Conservation (phyloP, 306 rosid species). For the Cucurbita pepo region DNA sequence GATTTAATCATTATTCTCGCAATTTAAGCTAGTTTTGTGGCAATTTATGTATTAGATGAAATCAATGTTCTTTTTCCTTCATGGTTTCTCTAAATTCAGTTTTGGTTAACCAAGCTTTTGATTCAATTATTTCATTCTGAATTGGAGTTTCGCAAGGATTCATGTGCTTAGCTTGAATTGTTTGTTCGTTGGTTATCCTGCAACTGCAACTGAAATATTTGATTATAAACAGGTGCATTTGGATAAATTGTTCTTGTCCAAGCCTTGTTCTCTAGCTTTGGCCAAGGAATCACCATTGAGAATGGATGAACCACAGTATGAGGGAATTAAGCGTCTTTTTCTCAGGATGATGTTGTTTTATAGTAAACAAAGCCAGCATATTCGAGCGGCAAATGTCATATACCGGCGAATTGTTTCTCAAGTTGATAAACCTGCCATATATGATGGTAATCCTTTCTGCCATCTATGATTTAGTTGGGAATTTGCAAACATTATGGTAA, state of each 20-base stretch:
- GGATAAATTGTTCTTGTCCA: slow-evolving; percentile 67
- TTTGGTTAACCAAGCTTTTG: background rate
- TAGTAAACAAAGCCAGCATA: slow-evolving; percentile 81
- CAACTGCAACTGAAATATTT: slow-evolving; percentile 4
- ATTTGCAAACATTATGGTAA: background rate
- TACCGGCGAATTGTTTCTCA: slow-evolving; percentile 60
- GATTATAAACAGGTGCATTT: slow-evolving; percentile 38
- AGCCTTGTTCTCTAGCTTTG: slow-evolving; percentile 65
- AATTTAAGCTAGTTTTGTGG: background rate
- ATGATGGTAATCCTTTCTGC: slow-evolving; percentile 37
- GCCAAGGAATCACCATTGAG: slow-evolving; percentile 47
- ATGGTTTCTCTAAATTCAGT: no score
- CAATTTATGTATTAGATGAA: no score
- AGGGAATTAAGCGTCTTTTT: slow-evolving; percentile 50
- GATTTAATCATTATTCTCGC: background rate
- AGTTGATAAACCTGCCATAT: slow-evolving; percentile 73
- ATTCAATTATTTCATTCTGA: background rate
- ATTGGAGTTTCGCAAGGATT: background rate
- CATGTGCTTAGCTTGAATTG: background rate
- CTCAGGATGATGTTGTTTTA: slow-evolving; percentile 63
- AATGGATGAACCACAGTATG: slow-evolving; percentile 61
- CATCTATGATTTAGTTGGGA: background rate
- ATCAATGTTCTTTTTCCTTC: no score
- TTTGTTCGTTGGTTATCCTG: slow-evolving; percentile 1
- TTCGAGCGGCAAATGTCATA: slow-evolving; percentile 83